These are phyloP conservation scores for Amaranthus hypochondriacus DNA, from an alignment of 148 eudicot genomes.

Conservation along the genomic window DNA sequence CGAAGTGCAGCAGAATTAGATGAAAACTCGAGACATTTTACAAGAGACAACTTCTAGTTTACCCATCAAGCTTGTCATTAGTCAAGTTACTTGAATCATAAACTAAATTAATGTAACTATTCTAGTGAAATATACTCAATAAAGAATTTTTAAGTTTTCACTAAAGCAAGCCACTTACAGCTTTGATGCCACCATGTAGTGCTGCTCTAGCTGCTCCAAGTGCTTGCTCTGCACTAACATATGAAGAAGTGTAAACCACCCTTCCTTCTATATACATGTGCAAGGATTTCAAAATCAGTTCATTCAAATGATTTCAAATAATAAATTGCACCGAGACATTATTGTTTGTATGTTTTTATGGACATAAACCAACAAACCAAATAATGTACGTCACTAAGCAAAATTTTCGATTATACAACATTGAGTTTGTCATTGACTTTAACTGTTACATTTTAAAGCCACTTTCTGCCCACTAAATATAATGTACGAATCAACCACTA, in stretches of 20 bases:
- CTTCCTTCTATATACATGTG: background rate
- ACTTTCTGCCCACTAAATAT: no score
- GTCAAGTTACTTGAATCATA: background rate
- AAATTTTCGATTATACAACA: no score
- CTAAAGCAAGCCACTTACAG: conserved; percentile 42
- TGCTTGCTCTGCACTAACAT: conserved; percentile 63
- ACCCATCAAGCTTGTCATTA: background rate
- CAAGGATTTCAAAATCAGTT: background rate
- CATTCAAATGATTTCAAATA: background rate
- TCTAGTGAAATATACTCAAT: background rate
- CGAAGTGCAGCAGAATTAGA: background rate
- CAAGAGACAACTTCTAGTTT: background rate
- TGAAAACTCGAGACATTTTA: background rate
- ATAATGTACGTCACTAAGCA: no score
- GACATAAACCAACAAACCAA: no score
- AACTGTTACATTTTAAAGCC: no score
- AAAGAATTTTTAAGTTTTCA: background rate
- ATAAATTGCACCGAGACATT: no score
- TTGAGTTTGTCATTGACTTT: no score
- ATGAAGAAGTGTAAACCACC: background rate
- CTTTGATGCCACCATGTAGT: conserved; percentile 58
- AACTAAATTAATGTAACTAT: background rate
- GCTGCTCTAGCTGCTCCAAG: conserved; percentile 86
- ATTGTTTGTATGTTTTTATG: no score
- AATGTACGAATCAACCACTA: background rate